Evolutionary conservation across 306 rosid genomes (phyloP), one percentile per base, ranked within the genome.

Genomic region (Gynostemma pentaphyllum): DNA sequence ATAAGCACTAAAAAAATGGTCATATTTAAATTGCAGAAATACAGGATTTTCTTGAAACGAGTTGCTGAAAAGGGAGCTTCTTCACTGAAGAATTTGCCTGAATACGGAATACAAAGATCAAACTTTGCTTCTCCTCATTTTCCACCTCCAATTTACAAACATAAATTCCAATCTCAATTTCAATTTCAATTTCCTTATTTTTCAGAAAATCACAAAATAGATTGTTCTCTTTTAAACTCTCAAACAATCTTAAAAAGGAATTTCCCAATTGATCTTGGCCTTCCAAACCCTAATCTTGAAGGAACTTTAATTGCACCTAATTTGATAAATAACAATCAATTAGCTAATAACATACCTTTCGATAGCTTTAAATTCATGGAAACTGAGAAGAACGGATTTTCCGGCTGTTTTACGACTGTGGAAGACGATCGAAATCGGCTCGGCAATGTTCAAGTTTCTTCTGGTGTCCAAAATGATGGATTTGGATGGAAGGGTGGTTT

Each of bases 21-120:
- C n/a, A n/a, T n/a, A n/a, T n/a, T n/a, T n/a, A n/a, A n/a, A n/a
- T n/a, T 27, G 14, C 37, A 61, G 66, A 61, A 61, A 30, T 61
- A 61, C 50, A 41, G 66, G 39, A 61, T 61, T 61, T 61, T 61
- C 50, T 61, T 61, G 50, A 61, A 41, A 61, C 36, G 66, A 61
- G 66, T 61, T 4, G 37, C 66, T 40, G 50, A 61, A 15, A 61
- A 61, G 49, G 66, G 66, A 5, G 23, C 37, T 13, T 5, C 19
- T 61, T 61, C 66, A 24, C 21, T 41, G 24, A 61, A 61, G 14
- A 26, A 15, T 23, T 23, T 6, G 39, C 24, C 50, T 1, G 50
- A 61, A n/a, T 40, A 9, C 37, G 15, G 36, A 23, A 39, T 61
- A 24, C 4, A 6, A 7, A 39, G 24, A 13, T 61, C 66, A 40